Evolutionary conservation across 352 stramenopile species (phyloP), one percentile per base, ranked within the genome.

Genomic region (Phytophthora ohioensis): DNA sequence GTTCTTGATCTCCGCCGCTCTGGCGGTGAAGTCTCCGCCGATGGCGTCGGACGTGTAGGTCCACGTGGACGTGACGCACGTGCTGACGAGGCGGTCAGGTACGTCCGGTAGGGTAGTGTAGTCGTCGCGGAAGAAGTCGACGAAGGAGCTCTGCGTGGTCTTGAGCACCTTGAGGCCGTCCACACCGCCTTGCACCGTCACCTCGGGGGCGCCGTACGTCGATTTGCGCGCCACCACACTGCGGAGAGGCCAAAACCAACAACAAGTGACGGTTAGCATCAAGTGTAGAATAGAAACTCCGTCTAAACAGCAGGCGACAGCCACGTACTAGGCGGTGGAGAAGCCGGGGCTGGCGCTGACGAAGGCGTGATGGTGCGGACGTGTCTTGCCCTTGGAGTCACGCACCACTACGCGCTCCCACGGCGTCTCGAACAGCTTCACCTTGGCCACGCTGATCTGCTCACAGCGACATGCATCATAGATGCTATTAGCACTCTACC

Each of bases 81-180:
- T 94, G 49, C 73, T 84, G 21, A 96, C 77, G 35, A 96, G 83
- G 43, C 88, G 83, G 64, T 97, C 88, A 17, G 85, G 79, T 62
- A 84, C 82, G 55, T 96, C 88, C 10, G 76, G 81, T 32, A 96
- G 79, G 45, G 87, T 92, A 67, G 91, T 92, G 77, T 87, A 92
- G 7, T 82, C 79, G 71, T 96, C 87, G 47, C 82, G 84, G 75
- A 95, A 92, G 67, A 96, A 97, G 60, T 93, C 71, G 32, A 92
- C 84, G 64, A 97, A 97, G 58, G 84, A 80, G 73, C 84, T 93
- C 81, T 97, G 90, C 47, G 91, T 92, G 38, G 91, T 97, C 81
- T 97, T 97, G 62, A 97, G 87, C 57, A 97, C 84, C 51, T 87
- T 91, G 57, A 95, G 82, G 17, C 78, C 82, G 47, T 85, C 74